Conservation (phyloP, 2,329 filamentous ascomycete species). For the Davidsoniella eucalypti region DNA sequence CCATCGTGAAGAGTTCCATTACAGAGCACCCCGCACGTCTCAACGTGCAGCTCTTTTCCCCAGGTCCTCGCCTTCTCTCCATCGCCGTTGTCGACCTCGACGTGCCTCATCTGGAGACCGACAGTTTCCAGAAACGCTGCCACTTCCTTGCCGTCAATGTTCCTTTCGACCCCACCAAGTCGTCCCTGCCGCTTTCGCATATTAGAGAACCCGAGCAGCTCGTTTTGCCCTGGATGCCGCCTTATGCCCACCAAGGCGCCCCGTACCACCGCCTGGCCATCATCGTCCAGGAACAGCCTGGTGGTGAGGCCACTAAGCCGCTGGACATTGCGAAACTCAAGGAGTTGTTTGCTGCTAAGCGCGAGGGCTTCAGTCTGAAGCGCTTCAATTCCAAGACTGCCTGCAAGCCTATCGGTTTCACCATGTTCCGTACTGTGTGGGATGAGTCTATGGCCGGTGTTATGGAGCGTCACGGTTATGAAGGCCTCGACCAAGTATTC, state of each 20-base stretch:
- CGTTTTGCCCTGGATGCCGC: slow-evolving; percentile 65
- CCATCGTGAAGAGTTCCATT: slow-evolving; percentile 56
- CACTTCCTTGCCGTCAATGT: slow-evolving; percentile 69
- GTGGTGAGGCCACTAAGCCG: slow-evolving; percentile 26
- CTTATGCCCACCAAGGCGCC: slow-evolving; percentile 75
- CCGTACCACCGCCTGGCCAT: slow-evolving; percentile 81
- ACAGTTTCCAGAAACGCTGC: slow-evolving; percentile 65
- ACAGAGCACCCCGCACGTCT: slow-evolving; percentile 62
- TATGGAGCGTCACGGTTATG: slow-evolving; percentile 63
- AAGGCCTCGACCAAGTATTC: slow-evolving; percentile 69
- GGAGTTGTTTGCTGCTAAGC: slow-evolving; percentile 28
- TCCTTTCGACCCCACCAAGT: slow-evolving; percentile 33
- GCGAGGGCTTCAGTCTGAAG: slow-evolving; percentile 59
- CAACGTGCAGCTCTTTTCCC: slow-evolving; percentile 70
- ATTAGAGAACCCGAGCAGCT: slow-evolving; percentile 47
- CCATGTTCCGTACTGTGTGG: slow-evolving; percentile 78
- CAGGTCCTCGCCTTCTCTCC: slow-evolving; percentile 65
- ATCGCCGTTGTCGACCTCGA: slow-evolving; percentile 81
- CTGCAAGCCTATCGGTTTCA: slow-evolving; percentile 61
- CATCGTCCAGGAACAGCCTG: slow-evolving; percentile 66
- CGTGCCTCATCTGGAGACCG: slow-evolving; percentile 60
- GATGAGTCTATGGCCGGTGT: slow-evolving; percentile 76
- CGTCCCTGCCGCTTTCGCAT: slow-evolving; percentile 47
- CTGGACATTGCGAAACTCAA: slow-evolving; percentile 43
- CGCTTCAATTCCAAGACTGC: slow-evolving; percentile 54